Base-by-base conservation (phyloP, 2,329 filamentous ascomycete species). In the Xylariaceae sp. region DNA sequence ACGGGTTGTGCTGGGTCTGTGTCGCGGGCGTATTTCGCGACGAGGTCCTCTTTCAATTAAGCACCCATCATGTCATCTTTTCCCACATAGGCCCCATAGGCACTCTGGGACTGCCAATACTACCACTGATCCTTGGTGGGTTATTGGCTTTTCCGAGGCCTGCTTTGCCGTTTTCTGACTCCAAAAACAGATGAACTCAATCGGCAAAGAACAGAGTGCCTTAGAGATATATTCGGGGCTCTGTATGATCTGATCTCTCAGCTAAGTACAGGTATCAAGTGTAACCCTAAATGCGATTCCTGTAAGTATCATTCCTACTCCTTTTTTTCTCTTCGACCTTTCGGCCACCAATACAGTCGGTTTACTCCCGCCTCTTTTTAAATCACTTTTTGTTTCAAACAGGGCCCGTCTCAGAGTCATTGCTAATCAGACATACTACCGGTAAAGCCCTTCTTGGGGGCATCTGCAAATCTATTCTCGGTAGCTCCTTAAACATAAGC, bases 1-100 rank as follows among this genome's bases (percentile, higher is more conserved):
- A 45, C 7, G 10, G 44, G 16, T n/a, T 53, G 22, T 5, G 21
- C 3, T 53, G 51, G 51, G 49, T 49, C 12, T 45, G 40, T n/a
- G n/a, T 53, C 29, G 40, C 46, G 1, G 41, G 46, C 1, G 34
- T 46, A 15, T 53, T 53, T 15, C 34, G 10, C 9, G 15, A n/a
- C 40, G 2, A 5, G 18, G 2, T 2, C 4, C 16, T 19, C 49
- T 18, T 53, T 53, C 34, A 7, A 19, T 21, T 53, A n/a, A n/a
- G 51, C 41, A 53, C 51, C 7, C 41, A 41, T 19, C 1, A 18
- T 7, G 51, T 34, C 8, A 49, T 53, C 22, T 2, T 21, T 1
- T 16, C 21, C 7, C 12, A 5, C 7, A 18, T 22, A 1, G 13
- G 6, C 19, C 19, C 2, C 12, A 49, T 46, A 29, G 13, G 16